A percentile compares a stretch with the other conserved stretches of the same genome.
Conservation (phyloP, 768 basidiomycete species). For the Kwoniella shandongensis region DNA sequence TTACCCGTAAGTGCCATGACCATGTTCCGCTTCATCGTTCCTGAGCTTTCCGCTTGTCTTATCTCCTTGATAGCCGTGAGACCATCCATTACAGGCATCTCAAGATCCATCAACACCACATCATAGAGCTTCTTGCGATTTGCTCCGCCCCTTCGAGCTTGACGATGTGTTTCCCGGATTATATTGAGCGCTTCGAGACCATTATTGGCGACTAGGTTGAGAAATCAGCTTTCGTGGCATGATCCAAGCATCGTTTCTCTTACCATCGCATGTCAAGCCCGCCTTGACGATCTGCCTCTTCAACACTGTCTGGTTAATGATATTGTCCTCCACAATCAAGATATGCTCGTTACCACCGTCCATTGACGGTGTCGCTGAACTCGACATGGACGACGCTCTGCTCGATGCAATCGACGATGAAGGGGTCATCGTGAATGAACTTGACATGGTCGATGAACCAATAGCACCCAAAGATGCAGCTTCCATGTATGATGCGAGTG, state of each 20-base stretch:
- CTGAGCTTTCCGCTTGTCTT: constrained; percentile 34
- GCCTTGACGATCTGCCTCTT: constrained; percentile 48
- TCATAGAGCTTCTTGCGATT: constrained; percentile 31
- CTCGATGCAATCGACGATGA: constrained; percentile 19
- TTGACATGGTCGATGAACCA: constrained; percentile 2
- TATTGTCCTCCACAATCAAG: constrained; percentile 49
- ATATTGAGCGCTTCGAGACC: constrained; percentile 47
- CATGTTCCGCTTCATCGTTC: constrained; percentile 32
- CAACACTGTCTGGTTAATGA: constrained; percentile 51
- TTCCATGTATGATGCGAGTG: constrained; percentile 17
- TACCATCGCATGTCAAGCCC: constrained; percentile 46
- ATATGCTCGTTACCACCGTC: constrained; percentile 20
- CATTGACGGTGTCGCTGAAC: constrained; percentile 7
- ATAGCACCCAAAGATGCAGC: constrained; percentile 6
- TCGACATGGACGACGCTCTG: constrained; percentile 5
- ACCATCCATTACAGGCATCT: constrained; percentile 54
- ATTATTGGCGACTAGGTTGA: constrained; percentile 35
- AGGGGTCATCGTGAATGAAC: background rate
- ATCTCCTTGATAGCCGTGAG: constrained; percentile 46
- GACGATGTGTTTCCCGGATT: constrained; percentile 35
- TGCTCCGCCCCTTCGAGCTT: constrained; percentile 21
- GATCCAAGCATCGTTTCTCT: constrained; percentile 1
- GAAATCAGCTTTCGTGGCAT: background rate
- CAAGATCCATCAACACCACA: constrained; percentile 47
- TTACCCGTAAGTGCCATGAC: constrained; percentile 47